Conservation (phyloP, 23 red algal species). For the Porphyridium purpureum region DNA sequence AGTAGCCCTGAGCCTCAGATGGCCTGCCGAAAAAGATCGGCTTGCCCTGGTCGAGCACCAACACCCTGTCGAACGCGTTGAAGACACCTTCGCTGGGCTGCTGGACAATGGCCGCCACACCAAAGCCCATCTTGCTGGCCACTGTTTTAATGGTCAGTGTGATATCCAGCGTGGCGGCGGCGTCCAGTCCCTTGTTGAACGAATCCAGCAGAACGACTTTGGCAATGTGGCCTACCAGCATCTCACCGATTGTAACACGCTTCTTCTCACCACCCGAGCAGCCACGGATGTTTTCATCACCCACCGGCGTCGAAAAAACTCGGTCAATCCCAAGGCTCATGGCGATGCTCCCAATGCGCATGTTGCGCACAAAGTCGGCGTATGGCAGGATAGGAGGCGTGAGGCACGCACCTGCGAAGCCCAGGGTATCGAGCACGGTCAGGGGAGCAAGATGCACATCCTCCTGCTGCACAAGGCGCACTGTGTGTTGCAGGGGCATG, state of each 20-base stretch:
- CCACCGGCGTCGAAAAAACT: conserved; percentile 45
- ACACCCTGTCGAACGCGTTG: conserved; percentile 67
- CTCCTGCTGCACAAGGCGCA: conserved; percentile 43
- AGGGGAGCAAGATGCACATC: conserved; percentile 66
- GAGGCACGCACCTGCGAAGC: conserved; percentile 57
- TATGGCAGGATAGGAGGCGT: conserved; percentile 66
- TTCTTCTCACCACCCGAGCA: conserved; percentile 90
- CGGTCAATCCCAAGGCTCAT: conserved; percentile 51
- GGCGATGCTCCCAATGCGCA: conserved; percentile 34
- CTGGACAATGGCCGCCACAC: conserved; percentile 51
- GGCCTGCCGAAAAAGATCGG: conserved; percentile 66
- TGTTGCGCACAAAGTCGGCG: conserved; percentile 30
- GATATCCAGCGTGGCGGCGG: conserved; percentile 53
- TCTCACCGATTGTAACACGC: conserved; percentile 84
- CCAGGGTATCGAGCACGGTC: conserved; percentile 58
- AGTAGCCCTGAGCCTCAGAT: conserved; percentile 50
- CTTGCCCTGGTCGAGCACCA: conserved; percentile 50
- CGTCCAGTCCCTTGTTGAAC: conserved; percentile 69
- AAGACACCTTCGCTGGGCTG: conserved; percentile 60
- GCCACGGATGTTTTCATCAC: conserved; percentile 55
- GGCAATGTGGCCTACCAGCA: conserved; percentile 28
- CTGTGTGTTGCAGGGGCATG: conserved; percentile 29
- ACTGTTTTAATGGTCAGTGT: conserved; percentile 28
- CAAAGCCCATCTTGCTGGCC: conserved; percentile 10
- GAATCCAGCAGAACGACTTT: conserved; percentile 51